phyloP scores from a whole-genome alignment of 805 yeast genomes.

The Ogataea thermomethanolica region DNA sequence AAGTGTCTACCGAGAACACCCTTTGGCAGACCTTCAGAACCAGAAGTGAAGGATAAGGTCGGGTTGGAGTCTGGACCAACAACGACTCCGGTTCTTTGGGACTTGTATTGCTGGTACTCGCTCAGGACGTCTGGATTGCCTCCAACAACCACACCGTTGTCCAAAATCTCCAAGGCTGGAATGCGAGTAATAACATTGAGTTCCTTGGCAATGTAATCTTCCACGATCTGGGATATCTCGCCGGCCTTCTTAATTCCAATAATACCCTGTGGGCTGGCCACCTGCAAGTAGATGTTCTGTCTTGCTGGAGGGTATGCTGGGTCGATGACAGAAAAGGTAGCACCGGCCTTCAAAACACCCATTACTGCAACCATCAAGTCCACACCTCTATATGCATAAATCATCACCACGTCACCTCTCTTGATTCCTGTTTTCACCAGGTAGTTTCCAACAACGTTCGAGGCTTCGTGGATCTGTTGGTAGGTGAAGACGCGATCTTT shows the following conservation, averaged over 20 bases:
- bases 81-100: slow-evolving; percentile 73
- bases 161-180: slow-evolving; percentile 72
- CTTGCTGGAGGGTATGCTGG: slow-evolving; percentile 99
- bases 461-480: slow-evolving; percentile 85
- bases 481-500: slow-evolving; percentile 76
- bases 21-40: slow-evolving; percentile 97
- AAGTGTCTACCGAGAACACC: slow-evolving; percentile 98
- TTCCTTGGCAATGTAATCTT: slow-evolving; percentile 69
- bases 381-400: slow-evolving; percentile 96
- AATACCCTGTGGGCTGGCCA: slow-evolving; percentile 89
- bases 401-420: slow-evolving; percentile 95
- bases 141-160: slow-evolving; percentile 69
- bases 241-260: slow-evolving; percentile 93
- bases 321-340: slow-evolving; percentile 96
- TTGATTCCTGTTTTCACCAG: slow-evolving; percentile 75
- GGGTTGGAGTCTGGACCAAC: slow-evolving; percentile 99
- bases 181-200: slow-evolving; percentile 69
- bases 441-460: slow-evolving; percentile 90
- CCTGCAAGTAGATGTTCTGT: slow-evolving; percentile 88
- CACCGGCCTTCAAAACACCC: slow-evolving; percentile 98
- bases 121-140: slow-evolving; percentile 45
- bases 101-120: slow-evolving; percentile 42
- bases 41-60: slow-evolving; percentile 93
- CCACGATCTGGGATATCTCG: slow-evolving; percentile 68
- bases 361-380: slow-evolving; percentile 94